A percentile compares a stretch with the other conserved stretches of the same genome.
Evolutionary conservation across 805 yeast species (phyloP).

Genomic region (Candida silvatica): DNA sequence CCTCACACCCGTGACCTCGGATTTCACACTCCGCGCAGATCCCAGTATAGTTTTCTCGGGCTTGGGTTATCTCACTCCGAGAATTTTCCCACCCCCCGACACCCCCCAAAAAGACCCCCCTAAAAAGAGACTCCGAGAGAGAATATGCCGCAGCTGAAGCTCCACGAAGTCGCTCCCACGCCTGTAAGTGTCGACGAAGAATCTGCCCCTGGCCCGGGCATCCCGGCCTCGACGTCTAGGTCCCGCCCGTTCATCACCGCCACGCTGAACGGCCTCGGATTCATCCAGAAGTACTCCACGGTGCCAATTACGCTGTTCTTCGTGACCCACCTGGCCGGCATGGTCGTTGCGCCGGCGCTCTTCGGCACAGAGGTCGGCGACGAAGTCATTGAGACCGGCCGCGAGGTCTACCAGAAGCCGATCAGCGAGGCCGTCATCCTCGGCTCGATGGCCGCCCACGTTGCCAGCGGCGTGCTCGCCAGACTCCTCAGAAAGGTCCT

Average conservation of each 20-base stretch:
- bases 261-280: too few relatives aligned
- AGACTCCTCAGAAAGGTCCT: constrained; percentile 30
- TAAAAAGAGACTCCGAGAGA: too few relatives aligned
- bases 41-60: too few relatives aligned
- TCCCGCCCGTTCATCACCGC: too few relatives aligned
- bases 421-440: constrained; percentile 40
- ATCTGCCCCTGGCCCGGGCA: neutral
- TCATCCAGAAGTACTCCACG: constrained; percentile 51
- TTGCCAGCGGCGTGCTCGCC: constrained; percentile 41
- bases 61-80: too few relatives aligned
- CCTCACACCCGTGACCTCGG: too few relatives aligned
- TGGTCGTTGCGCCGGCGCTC: constrained; percentile 42
- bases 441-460: constrained; percentile 40
- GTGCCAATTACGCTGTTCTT: constrained; percentile 48
- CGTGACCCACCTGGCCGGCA: constrained; percentile 48
- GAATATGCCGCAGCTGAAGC: too few relatives aligned
- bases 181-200: constrained; percentile 9
- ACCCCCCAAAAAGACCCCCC: too few relatives aligned
- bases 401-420: constrained; percentile 53
- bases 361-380: constrained; percentile 36
- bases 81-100: too few relatives aligned
- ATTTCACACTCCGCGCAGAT: too few relatives aligned
- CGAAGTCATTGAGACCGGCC: constrained; percentile 48
- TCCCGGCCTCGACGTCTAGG: too few relatives aligned
- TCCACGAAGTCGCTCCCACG: constrained; percentile 10